Base-by-base conservation (phyloP, 129 eudicot genomes). In the Erigeron canadensis region DNA sequence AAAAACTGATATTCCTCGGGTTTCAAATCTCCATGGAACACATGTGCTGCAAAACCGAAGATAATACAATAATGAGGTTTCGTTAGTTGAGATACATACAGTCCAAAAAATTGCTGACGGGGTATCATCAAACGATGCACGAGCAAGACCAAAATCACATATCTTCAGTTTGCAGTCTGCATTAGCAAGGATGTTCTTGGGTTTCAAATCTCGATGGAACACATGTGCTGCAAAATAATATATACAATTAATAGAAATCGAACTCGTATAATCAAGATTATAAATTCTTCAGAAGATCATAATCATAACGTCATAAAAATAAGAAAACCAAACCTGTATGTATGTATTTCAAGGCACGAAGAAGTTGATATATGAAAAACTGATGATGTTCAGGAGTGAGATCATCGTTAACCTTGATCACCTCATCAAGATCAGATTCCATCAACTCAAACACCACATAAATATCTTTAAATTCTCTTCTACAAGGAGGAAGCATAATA, bases 71-170 rank as follows among this genome's bases (percentile, higher is more conserved):
- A 18, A 34, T 18, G 61, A 73, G 5, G 12, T 18, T 21, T 18
- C 16, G 5, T 9, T 62, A 57, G 17, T 13, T 16, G 21, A 72
- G 44, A 75, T 11, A 80, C 97, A 17, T 88, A 91, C 97, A 73
- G 97, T 91, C 97, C 97, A 91, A 82, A 91, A 91, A 75, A 91
- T 86, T 72, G 97, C 90, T 75, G 97, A 91, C 28, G 97, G 95
- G 55, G 95, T 69, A 71, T 91, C 95, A 71, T 84, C 95, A 76
- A 91, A 91, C 11, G 92, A 88, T 73, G 86, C 95, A 83, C 97
- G 95, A 18, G 97, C 92, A 44, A 91, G 86, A 72, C 97, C 97
- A 71, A 91, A 91, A 82, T 91, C 97, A 82, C 97, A 91, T 51
- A 91, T 88, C 86, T 91, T 91, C 70, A 91, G 69, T 79, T 91